phyloP scores from a whole-genome alignment of 768 basidiomycete species.

The Tricholoma furcatifolium region DNA sequence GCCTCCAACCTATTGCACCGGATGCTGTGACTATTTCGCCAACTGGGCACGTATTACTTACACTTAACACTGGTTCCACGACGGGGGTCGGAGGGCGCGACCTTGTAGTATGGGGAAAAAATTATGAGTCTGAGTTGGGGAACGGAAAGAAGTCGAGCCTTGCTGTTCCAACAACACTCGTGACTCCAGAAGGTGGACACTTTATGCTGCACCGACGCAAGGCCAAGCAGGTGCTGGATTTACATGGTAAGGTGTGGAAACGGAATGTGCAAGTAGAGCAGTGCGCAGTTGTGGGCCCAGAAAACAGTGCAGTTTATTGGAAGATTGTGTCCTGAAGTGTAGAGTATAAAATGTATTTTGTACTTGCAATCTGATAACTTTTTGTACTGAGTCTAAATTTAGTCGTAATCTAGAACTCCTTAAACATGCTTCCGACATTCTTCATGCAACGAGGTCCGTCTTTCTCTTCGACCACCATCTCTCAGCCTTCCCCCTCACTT shows the following conservation, averaged over 20 bases:
- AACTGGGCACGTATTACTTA: conserved; percentile 73
- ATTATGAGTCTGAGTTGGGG: conserved; percentile 73
- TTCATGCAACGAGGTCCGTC: conserved; percentile 1
- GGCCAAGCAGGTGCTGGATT: conserved; percentile 55
- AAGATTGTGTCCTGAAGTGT: conserved; percentile 32
- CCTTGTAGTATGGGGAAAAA: conserved; percentile 71
- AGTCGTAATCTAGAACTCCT: neutral
- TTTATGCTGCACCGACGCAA: conserved; percentile 55
- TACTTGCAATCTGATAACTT: neutral
- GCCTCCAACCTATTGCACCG: conserved; percentile 64
- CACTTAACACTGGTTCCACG: conserved; percentile 59
- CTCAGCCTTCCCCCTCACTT: neutral
- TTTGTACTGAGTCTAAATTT: too few relatives aligned
- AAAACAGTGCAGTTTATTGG: conserved; percentile 72
- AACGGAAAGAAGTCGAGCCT: conserved; percentile 67
- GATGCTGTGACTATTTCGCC: conserved; percentile 65
- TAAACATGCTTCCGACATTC: neutral
- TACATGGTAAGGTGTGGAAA: conserved; percentile 61
- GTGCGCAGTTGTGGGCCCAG: conserved; percentile 57
- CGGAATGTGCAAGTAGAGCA: conserved; percentile 64
- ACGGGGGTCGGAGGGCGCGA: conserved; percentile 60
- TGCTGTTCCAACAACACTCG: conserved; percentile 51
- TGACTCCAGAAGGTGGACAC: conserved; percentile 50
- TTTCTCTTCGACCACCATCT: neutral
- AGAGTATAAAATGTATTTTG: neutral